Evolutionary conservation across 495 filamentous ascomycete species (phyloP), one percentile per base, ranked within the genome.

Genomic region (Hypoxylon lienhwacheense): DNA sequence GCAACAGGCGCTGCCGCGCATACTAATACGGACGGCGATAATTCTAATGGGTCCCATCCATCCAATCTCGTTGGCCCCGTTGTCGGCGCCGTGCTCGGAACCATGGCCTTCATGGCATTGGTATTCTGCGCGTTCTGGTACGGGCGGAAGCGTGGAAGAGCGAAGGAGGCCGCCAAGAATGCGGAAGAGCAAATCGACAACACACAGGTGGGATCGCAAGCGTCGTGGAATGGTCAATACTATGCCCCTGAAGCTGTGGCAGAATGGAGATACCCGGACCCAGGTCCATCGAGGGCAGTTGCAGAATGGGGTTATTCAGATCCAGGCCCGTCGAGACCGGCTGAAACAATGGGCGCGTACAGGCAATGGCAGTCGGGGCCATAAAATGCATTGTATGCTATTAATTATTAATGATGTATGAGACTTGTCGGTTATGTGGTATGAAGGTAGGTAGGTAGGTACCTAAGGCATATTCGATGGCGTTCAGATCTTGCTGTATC

Each of bases 101-200:
- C 44, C 4, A 17, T 47, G 11, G 45, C 32, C 8, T n/a, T 46
- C 34, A 21, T 60, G 5, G 33, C 14, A 5, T n/a, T 60, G 2
- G 32, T 46, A 22, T 8, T 36, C 2, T 26, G 46, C 24, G 56
- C 50, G 8, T 55, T 50, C 19, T 54, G 33, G 33, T 60, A 31
- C 17, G 39, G 50, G 16, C 45, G 40, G 15, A 49, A 20, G n/a
- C 56, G 26, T 11, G 56, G 34, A 5, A 44, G 14, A 3, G 24
- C 31, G 31, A 53, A 34, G 4, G n/a, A 12, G 2, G 29, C 10
- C 5, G 1, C 15, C 2, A 12, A 24, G 11, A 32, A 16, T 8
- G 50, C 26, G 14, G 10, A 25, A 15, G 39, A 19, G 16, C 24
- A 28, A 1, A 32, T 25, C 4, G 42, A 37, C 45, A 59, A 31